Base-by-base conservation (phyloP, 1,284 basidiomycete genomes). In the Wolfiporia cocos region DNA sequence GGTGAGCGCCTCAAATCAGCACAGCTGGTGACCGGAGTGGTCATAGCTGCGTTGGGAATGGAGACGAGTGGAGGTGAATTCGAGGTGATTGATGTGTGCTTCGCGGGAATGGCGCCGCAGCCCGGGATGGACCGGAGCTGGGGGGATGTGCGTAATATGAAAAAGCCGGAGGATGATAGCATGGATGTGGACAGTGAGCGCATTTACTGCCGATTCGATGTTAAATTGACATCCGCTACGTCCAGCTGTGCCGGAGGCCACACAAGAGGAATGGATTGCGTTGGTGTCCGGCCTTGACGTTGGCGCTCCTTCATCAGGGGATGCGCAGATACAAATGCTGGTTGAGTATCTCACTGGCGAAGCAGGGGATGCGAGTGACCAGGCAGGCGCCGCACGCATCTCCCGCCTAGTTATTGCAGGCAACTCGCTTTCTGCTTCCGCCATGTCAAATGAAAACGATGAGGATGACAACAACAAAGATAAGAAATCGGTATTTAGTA, bases 21-120 rank as follows among this genome's bases (percentile, higher is more conserved):
- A 37, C 63, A 73, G 26, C 70, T 96, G 9, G 90, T 96, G 1
- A 96, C 93, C 1, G 92, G 93, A 1, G 81, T 96, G 14, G 92
- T 98, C 44, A 74, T 93, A 44, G 92, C 86, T 20, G 92, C 80
- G 0, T 72, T 99, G 9, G 95, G 95, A 2, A 80, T 86, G 54
- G 96, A 99, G 62, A 96, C 89, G 0, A 71, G 78, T 1, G 73
- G 73, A 18, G 95, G 96, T 5, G 92, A 97, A 49, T 98, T 99
- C 54, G 88, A 97, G 57, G 93, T 96, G 3, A 74, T 88, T n/a
- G 95, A 98, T 61, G 63, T 90, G 4, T 92, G 91, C 63, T 90
- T 78, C 56, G 76, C 93, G 2, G 93, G 85, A 0, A 69, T 93
- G 64, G 82, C 92, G 6, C 80, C 81, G 1, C 79, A 86, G 49